Base-by-base conservation (phyloP, 805 yeast species). In the Saccharomycopsis javanensis region DNA sequence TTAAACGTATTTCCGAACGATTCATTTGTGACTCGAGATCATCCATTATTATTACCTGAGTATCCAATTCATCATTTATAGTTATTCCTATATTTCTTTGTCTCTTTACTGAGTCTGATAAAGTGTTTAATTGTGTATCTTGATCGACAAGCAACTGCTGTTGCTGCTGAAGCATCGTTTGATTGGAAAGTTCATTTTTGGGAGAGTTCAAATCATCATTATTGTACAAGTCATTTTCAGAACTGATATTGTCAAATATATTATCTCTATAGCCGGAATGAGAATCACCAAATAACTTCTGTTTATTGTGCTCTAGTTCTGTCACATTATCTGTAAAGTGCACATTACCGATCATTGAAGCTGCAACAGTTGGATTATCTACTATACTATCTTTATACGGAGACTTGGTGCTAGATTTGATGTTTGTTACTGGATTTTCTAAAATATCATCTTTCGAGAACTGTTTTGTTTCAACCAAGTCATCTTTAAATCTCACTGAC, bases 21-120 rank as follows among this genome's bases (percentile, higher is more conserved):
- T 74, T 77, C 18, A 80, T 66, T 45, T 76, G 76, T 25, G 66
- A 65, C 60, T 81, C 85, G 38, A 80, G 64, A 62, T 80, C 85
- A 33, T 73, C 73, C 28, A 80, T 63, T 15, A 80, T 60, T 25
- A 74, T 75, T 64, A 79, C 70, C 53, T 80, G 84, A 3, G 75
- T 75, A 11, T 68, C 70, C 8, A 80, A 64, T 60, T 81, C 85
- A 5, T 68, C 69, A 57, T 79, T 72, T 11, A 81, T 80, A 33
- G 69, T 72, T 8, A 73, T 42, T 1, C 83, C 76, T 50, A 81
- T 68, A 1, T 70, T 72, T 60, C 73, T 73, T 54, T 79, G 78
- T 42, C 74, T 68, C 31, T 69, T 67, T 1, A 80, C 75, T 0
- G 81, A 75, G 4, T 65, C 62, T 1, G 81, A 70, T 3, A 81